Evolutionary conservation across 2,329 filamentous ascomycete genomes (phyloP).

Genomic region (Alternaria sp.): DNA sequence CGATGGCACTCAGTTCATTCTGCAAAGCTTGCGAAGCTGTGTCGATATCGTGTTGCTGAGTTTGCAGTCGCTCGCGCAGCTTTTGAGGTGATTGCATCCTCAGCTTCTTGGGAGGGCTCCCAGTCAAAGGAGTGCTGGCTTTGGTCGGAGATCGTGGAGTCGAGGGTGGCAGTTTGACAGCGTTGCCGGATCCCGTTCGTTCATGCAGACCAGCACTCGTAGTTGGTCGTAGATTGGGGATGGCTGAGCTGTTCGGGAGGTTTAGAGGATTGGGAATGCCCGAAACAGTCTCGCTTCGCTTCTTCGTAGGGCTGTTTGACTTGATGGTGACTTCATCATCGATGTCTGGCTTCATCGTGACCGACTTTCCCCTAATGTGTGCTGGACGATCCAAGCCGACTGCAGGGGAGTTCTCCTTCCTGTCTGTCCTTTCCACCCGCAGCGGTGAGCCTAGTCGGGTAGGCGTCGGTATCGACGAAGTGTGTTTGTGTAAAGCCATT

Average conservation of each 20-base stretch:
- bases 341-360: conserved; percentile 23
- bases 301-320: conserved; percentile 50
- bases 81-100: conserved; percentile 68
- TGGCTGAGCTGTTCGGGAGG: conserved; percentile 44
- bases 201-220: conserved; percentile 55
- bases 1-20: conserved; percentile 79
- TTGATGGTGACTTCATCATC: conserved; percentile 48
- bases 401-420: conserved; percentile 48
- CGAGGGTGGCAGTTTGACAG: conserved; percentile 64
- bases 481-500: conserved; percentile 45
- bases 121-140: conserved; percentile 16
- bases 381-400: conserved; percentile 30
- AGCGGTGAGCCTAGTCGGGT: conserved; percentile 54
- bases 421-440: conserved; percentile 49
- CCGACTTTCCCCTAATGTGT: conserved; percentile 32
- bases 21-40: conserved; percentile 73
- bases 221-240: conserved; percentile 57
- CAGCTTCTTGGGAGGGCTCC: conserved; percentile 36
- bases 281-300: conserved; percentile 53
- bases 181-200: conserved; percentile 57
- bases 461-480: conserved; percentile 47
- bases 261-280: conserved; percentile 54
- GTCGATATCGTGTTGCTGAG: conserved; percentile 76
- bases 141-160: conserved; percentile 42
- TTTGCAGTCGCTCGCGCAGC: conserved; percentile 80